Conservation (phyloP, 495 filamentous ascomycete species). For the Lophiostoma macrostomum region DNA sequence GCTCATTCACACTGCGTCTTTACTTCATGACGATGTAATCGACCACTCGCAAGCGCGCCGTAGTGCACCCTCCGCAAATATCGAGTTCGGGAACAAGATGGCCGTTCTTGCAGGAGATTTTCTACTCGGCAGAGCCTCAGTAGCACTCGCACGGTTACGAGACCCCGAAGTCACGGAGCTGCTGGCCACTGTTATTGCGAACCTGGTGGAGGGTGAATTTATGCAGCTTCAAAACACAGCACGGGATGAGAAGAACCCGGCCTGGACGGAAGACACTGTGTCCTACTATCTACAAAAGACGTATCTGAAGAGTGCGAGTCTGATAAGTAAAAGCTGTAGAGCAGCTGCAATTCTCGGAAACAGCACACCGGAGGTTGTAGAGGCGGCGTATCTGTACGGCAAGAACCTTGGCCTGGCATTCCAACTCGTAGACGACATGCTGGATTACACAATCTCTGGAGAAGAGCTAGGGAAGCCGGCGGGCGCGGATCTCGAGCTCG, state of each 20-base stretch:
- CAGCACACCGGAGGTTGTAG: constrained; percentile 71
- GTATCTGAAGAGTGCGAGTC: constrained; percentile 90
- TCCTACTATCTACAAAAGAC: constrained; percentile 98
- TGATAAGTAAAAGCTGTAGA: constrained; percentile 94
- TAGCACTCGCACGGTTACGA: constrained; percentile 83
- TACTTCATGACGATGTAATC: constrained; percentile 97
- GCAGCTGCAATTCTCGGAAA: constrained; percentile 83
- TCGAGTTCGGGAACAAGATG: constrained; percentile 98
- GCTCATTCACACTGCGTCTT: constrained; percentile 91
- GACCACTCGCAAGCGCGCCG: constrained; percentile 83
- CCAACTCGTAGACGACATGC: constrained; percentile 97
- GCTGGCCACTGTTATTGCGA: constrained; percentile 92
- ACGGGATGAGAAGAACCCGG: constrained; percentile 74
- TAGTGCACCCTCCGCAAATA: constrained; percentile 80
- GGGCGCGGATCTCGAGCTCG: constrained; percentile 89
- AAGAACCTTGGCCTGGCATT: constrained; percentile 92
- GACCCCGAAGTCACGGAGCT: constrained; percentile 94
- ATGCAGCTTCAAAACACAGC: constrained; percentile 98
- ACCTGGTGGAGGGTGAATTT: constrained; percentile 96
- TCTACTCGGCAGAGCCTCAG: constrained; percentile 85
- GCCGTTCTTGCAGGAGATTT: constrained; percentile 96
- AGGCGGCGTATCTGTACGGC: constrained; percentile 87
- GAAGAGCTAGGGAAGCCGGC: constrained; percentile 90
- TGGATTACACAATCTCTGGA: constrained; percentile 87
- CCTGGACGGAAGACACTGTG: constrained; percentile 81